phyloP scores from a whole-genome alignment of 805 yeast genomes.

The Cyberlindnera mrakii region DNA sequence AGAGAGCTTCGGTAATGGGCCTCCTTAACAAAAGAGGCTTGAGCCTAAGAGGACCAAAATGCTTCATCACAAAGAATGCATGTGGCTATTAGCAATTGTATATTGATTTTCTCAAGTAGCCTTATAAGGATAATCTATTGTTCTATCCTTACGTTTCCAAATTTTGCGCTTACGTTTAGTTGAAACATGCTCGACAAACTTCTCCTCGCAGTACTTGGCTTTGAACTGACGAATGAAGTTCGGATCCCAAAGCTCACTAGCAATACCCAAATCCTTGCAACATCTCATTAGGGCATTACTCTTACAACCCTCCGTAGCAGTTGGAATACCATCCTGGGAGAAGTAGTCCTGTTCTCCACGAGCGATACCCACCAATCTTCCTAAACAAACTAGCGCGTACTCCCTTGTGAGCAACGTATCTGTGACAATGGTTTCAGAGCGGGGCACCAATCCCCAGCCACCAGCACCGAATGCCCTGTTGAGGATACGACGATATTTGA shows the following conservation, averaged over 20 bases:
- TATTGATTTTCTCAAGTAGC: slow-evolving; percentile 7
- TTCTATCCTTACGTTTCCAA: slow-evolving; percentile 84
- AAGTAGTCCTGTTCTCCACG: slow-evolving; percentile 95
- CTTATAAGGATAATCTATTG: slow-evolving; percentile 83
- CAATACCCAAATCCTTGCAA: slow-evolving; percentile 95
- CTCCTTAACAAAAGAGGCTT: background rate
- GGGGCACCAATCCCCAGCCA: slow-evolving; percentile 96
- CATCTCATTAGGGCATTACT: slow-evolving; percentile 96
- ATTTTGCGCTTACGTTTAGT: slow-evolving; percentile 83
- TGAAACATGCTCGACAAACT: slow-evolving; percentile 76
- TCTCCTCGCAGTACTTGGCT: slow-evolving; percentile 63
- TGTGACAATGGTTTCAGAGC: slow-evolving; percentile 78
- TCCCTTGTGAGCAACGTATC: slow-evolving; percentile 78
- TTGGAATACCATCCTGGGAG: slow-evolving; percentile 79
- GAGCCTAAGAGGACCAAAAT: background rate
- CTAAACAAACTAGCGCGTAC: slow-evolving; percentile 81
- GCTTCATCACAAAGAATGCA: background rate
- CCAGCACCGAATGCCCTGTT: slow-evolving; percentile 97
- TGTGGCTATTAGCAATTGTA: background rate
- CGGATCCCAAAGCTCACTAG: slow-evolving; percentile 98
- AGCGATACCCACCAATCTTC: slow-evolving; percentile 84
- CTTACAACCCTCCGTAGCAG: slow-evolving; percentile 96
- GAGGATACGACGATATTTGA: slow-evolving; percentile 84
- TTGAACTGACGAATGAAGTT: slow-evolving; percentile 70
- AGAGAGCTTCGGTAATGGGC: no score